These are phyloP conservation scores for Colletotrichum theobromicola DNA, from an alignment of 2,329 filamentous ascomycete species.

Conservation along the genomic window DNA sequence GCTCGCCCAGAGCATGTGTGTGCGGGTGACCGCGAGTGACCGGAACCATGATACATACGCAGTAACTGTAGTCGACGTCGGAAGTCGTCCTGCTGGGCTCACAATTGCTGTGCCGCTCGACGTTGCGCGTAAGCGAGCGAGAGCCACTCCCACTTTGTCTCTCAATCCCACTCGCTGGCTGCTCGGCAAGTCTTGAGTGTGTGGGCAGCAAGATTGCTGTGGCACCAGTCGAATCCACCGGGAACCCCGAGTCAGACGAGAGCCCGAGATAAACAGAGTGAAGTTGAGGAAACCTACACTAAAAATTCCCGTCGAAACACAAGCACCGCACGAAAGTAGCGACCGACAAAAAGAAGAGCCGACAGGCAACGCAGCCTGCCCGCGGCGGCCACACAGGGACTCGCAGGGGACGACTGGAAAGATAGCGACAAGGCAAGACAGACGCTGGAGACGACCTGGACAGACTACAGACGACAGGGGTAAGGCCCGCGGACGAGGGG, in stretches of 20 bases:
- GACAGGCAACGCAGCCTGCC: background rate
- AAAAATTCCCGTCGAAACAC: background rate
- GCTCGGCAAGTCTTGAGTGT: conserved; percentile 14
- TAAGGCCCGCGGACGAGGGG: background rate
- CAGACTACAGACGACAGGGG: background rate
- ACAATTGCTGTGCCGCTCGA: background rate
- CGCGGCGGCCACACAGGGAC: background rate
- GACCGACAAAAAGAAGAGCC: background rate
- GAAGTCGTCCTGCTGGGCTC: background rate
- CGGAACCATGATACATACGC: background rate
- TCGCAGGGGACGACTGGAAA: background rate
- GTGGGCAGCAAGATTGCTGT: conserved; percentile 18
- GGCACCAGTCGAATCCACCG: conserved; percentile 19
- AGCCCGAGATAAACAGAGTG: conserved; percentile 9
- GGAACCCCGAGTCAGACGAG: conserved; percentile 17
- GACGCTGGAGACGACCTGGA: background rate
- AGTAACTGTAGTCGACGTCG: background rate
- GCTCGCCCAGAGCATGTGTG: background rate
- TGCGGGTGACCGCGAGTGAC: background rate
- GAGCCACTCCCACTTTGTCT: background rate
- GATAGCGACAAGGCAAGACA: background rate
- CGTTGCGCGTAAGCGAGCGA: background rate
- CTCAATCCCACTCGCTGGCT: background rate
- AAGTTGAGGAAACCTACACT: conserved; percentile 16
- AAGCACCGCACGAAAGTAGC: background rate